These are phyloP conservation scores for Trichoderma afroharzianum DNA, from an alignment of 2,329 filamentous ascomycete species.

Conservation along the genomic window DNA sequence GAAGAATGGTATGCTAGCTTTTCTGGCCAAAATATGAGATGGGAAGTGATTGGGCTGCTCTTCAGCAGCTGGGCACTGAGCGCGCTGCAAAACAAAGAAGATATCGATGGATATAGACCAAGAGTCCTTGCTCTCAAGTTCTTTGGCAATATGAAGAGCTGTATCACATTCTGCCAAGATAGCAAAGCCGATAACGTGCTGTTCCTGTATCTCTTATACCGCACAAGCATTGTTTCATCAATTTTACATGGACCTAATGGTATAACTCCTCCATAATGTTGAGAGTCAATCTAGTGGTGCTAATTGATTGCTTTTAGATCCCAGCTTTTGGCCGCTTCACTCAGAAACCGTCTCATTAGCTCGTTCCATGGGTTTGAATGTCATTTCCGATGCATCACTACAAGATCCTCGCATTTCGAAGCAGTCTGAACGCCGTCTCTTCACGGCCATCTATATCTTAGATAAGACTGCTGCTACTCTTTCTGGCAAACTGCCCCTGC, in stretches of 20 bases:
- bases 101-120: not conserved
- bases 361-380: not conserved
- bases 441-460: not conserved
- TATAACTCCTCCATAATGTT: not conserved
- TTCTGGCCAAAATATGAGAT: not conserved
- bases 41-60: not conserved
- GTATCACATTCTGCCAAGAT: not conserved
- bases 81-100: not conserved
- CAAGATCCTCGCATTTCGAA: not conserved
- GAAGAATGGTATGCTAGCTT: not conserved
- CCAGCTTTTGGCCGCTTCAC: not conserved
- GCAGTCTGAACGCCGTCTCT: not conserved
- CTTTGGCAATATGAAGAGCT: not conserved
- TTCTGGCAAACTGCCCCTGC: not conserved
- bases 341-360: not conserved
- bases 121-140: not conserved
- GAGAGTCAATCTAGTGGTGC: not conserved
- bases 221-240: not conserved
- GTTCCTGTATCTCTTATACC: not conserved
- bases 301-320: not conserved
- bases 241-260: not conserved
- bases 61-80: slow-evolving; percentile 3
- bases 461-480: not conserved
- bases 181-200: not conserved
- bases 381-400: not conserved